These are phyloP conservation scores for Monosporascus sp. DNA, from an alignment of 2,329 filamentous ascomycete species.

Conservation along the genomic window DNA sequence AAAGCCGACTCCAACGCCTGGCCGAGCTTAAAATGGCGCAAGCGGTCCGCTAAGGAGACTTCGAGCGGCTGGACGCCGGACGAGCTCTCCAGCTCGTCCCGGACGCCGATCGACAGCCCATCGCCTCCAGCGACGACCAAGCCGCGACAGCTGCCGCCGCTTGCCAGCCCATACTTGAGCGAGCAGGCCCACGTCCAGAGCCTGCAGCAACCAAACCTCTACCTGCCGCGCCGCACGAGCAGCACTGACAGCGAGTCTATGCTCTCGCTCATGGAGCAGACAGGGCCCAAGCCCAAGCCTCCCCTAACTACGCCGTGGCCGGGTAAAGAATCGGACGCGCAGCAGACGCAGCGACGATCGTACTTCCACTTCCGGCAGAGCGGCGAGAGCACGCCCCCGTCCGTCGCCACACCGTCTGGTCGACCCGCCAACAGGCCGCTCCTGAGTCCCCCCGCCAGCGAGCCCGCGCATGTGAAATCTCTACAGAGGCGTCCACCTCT, in stretches of 20 bases:
- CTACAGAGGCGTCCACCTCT: neutral
- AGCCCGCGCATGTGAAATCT: neutral
- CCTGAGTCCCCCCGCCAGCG: neutral
- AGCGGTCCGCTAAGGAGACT: slow-evolving; percentile 25
- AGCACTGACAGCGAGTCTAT: slow-evolving; percentile 5
- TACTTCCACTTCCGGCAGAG: neutral
- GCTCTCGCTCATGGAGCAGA: neutral
- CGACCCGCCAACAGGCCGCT: neutral
- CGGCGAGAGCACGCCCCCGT: neutral
- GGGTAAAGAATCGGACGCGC: neutral
- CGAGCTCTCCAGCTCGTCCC: slow-evolving; percentile 8
- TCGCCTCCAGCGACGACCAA: neutral
- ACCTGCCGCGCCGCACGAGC: neutral
- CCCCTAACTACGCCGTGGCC: neutral
- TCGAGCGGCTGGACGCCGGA: slow-evolving; percentile 16
- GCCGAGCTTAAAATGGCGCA: slow-evolving; percentile 34
- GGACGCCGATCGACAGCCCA: neutral
- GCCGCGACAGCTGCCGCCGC: slow-evolving; percentile 13
- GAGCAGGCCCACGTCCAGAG: slow-evolving; percentile 44
- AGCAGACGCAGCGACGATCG: neutral
- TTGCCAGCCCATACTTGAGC: slow-evolving; percentile 38
- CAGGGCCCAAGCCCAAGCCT: neutral
- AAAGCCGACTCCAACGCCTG: slow-evolving; percentile 10
- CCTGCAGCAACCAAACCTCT: slow-evolving; percentile 30
- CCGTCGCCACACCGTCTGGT: neutral